Evolutionary conservation across 169 alveolate species (phyloP).

Genomic region (Plasmodium vinckei): DNA sequence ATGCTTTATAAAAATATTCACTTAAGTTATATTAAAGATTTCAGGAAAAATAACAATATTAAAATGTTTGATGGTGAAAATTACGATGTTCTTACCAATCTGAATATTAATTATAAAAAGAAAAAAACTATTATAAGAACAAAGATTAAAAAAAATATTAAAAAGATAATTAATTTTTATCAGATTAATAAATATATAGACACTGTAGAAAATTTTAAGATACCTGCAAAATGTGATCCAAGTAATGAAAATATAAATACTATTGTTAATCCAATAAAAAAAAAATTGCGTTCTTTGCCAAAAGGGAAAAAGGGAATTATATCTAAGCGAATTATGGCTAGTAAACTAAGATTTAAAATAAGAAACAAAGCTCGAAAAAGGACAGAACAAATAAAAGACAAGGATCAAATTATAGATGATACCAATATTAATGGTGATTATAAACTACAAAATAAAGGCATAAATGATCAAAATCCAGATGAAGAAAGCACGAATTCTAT

Average conservation of each 20-base stretch:
- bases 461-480: not conserved
- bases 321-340: slow-evolving; percentile 8
- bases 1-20: slow-evolving; percentile 51
- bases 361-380: slow-evolving; percentile 35
- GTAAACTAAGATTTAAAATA: slow-evolving; percentile 23
- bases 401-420: not conserved
- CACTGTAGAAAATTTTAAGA: not conserved
- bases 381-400: not conserved
- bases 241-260: not conserved
- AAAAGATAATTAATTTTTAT: slow-evolving; percentile 35
- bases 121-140: slow-evolving; percentile 52
- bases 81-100: slow-evolving; percentile 70
- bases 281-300: slow-evolving; percentile 16
- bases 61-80: slow-evolving; percentile 74
- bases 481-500: not conserved
- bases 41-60: slow-evolving; percentile 17
- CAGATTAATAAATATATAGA: slow-evolving; percentile 9
- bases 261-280: slow-evolving; percentile 9
- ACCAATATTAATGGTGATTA: slow-evolving; percentile 2
- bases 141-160: slow-evolving; percentile 46
- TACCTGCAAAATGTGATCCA: not conserved
- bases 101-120: slow-evolving; percentile 45
- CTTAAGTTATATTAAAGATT: slow-evolving; percentile 19
- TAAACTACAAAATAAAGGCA: not conserved
- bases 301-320: slow-evolving; percentile 56